Percentiles rank a stretch among this genome's conserved stretches.
phyloP scores from a whole-genome alignment of 2,329 filamentous ascomycete species.

The Raffaelea arxii region DNA sequence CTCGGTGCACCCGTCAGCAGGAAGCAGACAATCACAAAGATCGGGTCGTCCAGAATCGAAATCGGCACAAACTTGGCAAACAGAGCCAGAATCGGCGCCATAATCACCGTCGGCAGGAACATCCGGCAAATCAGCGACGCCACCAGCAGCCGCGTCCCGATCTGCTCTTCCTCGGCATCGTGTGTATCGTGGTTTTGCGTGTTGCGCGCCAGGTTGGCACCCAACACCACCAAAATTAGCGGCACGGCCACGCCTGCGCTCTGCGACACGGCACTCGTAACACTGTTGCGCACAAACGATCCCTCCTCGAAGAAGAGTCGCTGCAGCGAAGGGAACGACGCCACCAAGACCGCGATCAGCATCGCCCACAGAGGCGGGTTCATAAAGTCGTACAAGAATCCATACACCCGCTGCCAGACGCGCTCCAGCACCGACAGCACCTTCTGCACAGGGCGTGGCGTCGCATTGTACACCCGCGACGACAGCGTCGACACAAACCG shows the following conservation, averaged over 20 bases:
- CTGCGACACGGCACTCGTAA: slow-evolving; percentile 77
- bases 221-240: slow-evolving; percentile 87
- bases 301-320: slow-evolving; percentile 78
- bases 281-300: slow-evolving; percentile 85
- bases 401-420: slow-evolving; percentile 37
- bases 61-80: slow-evolving; percentile 84
- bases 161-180: slow-evolving; percentile 60
- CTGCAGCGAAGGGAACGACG: slow-evolving; percentile 76
- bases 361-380: slow-evolving; percentile 98
- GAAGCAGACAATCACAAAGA: slow-evolving; percentile 97
- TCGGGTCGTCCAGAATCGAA: slow-evolving; percentile 92
- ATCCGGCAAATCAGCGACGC: slow-evolving; percentile 83
- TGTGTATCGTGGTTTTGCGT: slow-evolving; percentile 61
- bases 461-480: slow-evolving; percentile 21
- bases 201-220: slow-evolving; percentile 87
- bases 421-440: slow-evolving; percentile 19
- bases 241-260: slow-evolving; percentile 88
- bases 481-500: slow-evolving; percentile 11
- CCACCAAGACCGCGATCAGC: slow-evolving; percentile 82
- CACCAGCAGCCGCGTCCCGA: slow-evolving; percentile 68
- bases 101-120: slow-evolving; percentile 82
- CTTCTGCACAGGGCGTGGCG: slow-evolving; percentile 32
- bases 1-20: slow-evolving; percentile 88
- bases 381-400: slow-evolving; percentile 86
- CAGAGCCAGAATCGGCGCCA: slow-evolving; percentile 81